Conservation (phyloP, 441 rosid genomes). For the Hura crepitans region DNA sequence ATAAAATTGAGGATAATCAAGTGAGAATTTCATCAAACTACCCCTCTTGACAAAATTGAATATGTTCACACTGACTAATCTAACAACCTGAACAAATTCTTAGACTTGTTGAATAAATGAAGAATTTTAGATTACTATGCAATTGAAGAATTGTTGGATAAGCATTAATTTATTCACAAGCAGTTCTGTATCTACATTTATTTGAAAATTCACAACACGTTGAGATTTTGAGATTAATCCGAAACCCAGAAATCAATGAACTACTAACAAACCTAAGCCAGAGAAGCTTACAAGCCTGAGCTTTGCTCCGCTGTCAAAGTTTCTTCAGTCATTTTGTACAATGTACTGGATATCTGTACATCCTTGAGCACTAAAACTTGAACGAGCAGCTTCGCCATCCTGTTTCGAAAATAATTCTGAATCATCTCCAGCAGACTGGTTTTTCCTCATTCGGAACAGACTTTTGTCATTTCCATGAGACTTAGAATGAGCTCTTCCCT, state of each 20-base stretch:
- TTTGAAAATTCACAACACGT: slow-evolving; percentile 19
- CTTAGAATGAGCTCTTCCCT: slow-evolving; percentile 26
- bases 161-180: slow-evolving; percentile 23
- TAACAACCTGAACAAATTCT: not conserved
- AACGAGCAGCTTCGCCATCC: slow-evolving; percentile 20
- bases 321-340: slow-evolving; percentile 1
- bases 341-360: slow-evolving; percentile 21
- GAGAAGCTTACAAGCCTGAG: slow-evolving; percentile 26
- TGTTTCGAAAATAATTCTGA: slow-evolving; percentile 29
- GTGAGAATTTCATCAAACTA: not conserved
- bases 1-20: not conserved
- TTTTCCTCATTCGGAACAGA: slow-evolving; percentile 24
- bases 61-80: too few relatives aligned
- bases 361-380: slow-evolving; percentile 26
- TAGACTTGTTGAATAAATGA: too few relatives aligned
- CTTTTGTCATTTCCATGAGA: slow-evolving; percentile 20
- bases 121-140: not conserved
- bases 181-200: slow-evolving; percentile 22
- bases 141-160: slow-evolving; percentile 12
- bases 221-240: slow-evolving; percentile 23
- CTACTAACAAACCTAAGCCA: slow-evolving; percentile 28
- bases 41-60: not conserved
- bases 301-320: slow-evolving; percentile 23
- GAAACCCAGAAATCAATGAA: slow-evolving; percentile 24
- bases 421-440: slow-evolving; percentile 34